These are phyloP conservation scores for Aspergillus puulaauensis DNA, from an alignment of 2,329 filamentous ascomycete genomes.

Conservation along the genomic window DNA sequence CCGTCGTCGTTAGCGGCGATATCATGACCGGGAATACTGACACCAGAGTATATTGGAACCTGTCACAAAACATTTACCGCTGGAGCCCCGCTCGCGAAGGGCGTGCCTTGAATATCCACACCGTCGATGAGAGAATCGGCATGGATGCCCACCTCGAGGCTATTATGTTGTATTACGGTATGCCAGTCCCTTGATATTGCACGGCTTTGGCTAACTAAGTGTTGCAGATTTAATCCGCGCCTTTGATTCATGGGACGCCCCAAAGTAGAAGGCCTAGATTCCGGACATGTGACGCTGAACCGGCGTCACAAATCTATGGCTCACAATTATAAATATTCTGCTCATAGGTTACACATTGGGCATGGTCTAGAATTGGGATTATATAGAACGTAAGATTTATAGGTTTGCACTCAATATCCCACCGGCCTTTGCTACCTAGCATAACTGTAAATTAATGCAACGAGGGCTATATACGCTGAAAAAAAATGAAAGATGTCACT, in stretches of 20 bases:
- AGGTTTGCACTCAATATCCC: background rate
- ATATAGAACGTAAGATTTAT: background rate
- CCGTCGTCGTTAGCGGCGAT: conserved; percentile 43
- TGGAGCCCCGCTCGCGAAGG: conserved; percentile 50
- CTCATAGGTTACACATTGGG: background rate
- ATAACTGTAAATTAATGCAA: background rate
- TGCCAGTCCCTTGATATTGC: background rate
- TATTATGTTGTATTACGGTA: conserved; percentile 45
- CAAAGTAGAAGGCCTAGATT: background rate
- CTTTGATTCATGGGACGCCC: conserved; percentile 28
- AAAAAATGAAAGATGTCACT: background rate
- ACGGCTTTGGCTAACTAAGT: background rate
- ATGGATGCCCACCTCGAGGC: conserved; percentile 45
- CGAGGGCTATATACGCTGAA: background rate
- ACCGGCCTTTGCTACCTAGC: background rate
- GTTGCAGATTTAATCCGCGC: conserved; percentile 31
- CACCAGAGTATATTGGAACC: conserved; percentile 53
- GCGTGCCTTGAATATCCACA: conserved; percentile 49
- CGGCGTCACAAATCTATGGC: background rate
- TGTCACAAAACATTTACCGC: conserved; percentile 54
- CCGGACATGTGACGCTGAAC: background rate
- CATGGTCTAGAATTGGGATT: background rate
- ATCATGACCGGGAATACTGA: conserved; percentile 57
- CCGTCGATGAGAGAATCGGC: conserved; percentile 50
- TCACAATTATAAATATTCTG: background rate